Evolutionary conservation across 805 yeast species (phyloP).

Genomic region (Candida chilensis): DNA sequence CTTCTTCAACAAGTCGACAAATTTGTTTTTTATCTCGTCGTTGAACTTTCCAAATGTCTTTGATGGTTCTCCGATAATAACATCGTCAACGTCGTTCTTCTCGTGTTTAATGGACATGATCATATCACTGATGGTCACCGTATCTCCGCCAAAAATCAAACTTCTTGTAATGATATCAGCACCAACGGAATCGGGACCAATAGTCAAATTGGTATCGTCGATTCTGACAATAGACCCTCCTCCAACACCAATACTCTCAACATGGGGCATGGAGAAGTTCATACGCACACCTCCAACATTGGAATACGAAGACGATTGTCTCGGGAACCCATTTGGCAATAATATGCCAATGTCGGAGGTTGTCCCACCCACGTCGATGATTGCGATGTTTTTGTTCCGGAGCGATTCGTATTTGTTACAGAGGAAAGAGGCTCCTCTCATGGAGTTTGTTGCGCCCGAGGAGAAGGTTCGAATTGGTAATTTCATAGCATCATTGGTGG

Average conservation of each 20-base stretch:
- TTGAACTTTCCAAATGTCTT: constrained; percentile 10
- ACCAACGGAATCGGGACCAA: constrained; percentile 44
- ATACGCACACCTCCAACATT: constrained; percentile 37
- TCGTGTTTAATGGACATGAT: constrained; percentile 10
- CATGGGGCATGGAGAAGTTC: constrained; percentile 43
- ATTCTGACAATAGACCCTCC: constrained; percentile 37
- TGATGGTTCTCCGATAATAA: constrained; percentile 13
- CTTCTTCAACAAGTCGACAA: constrained; percentile 8
- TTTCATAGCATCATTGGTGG: constrained; percentile 24
- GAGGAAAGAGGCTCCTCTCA: constrained; percentile 37
- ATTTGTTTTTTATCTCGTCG: constrained; percentile 3
- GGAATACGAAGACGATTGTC: constrained; percentile 33
- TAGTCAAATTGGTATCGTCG: constrained; percentile 10
- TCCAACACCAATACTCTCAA: constrained; percentile 38
- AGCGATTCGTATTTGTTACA: no score
- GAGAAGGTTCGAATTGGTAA: constrained; percentile 38
- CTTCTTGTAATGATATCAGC: constrained; percentile 22
- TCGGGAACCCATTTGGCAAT: constrained; percentile 35
- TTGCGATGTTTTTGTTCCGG: no score
- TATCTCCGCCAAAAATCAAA: constrained; percentile 31
- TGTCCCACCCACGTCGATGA: constrained; percentile 42
- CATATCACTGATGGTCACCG: constrained; percentile 28
- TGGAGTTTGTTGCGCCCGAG: constrained; percentile 40
- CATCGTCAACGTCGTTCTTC: constrained; percentile 4
- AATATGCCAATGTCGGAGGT: constrained; percentile 41